These are phyloP conservation scores for Wallacemonas rigidus DNA, from an alignment of 208 protist genomes.

Conservation along the genomic window DNA sequence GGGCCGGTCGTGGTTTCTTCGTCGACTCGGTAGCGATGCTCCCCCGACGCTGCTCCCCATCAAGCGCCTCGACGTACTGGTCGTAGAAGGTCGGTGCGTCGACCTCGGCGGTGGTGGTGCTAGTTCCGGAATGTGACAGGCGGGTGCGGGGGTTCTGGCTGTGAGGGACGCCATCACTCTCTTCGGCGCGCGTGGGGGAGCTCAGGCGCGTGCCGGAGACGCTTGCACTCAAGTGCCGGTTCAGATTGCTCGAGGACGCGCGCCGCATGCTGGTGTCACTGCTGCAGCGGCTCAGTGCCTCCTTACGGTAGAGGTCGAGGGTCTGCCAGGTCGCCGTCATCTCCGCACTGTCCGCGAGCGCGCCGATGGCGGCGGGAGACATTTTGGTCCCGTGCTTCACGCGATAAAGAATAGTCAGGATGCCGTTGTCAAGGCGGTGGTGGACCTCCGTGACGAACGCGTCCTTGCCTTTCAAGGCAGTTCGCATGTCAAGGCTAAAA, in stretches of 20 bases:
- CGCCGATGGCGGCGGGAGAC: background rate
- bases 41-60: background rate
- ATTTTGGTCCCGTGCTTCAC: conserved; percentile 3
- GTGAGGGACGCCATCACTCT: background rate
- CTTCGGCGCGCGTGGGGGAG: background rate
- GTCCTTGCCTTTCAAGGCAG: conserved; percentile 4
- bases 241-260: background rate
- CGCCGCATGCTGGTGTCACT: conserved; percentile 1
- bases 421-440: conserved; percentile 1
- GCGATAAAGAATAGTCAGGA: conserved; percentile 7
- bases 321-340: conserved; percentile 8
- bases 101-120: background rate
- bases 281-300: conserved; percentile 11
- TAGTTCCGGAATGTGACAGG: background rate
- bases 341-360: conserved; percentile 3
- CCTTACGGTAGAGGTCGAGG: conserved; percentile 11
- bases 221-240: background rate
- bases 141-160: background rate
- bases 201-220: background rate
- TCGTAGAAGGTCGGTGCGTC: conserved; percentile 4
- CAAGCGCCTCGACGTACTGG: background rate
- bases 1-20: background rate
- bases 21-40: background rate
- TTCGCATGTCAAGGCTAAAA: conserved; percentile 17
- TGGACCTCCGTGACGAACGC: conserved; percentile 5